Evolutionary conservation across 2,329 filamentous ascomycete genomes (phyloP), one percentile per base, ranked within the genome.

Genomic region (Lomentospora prolificans): DNA sequence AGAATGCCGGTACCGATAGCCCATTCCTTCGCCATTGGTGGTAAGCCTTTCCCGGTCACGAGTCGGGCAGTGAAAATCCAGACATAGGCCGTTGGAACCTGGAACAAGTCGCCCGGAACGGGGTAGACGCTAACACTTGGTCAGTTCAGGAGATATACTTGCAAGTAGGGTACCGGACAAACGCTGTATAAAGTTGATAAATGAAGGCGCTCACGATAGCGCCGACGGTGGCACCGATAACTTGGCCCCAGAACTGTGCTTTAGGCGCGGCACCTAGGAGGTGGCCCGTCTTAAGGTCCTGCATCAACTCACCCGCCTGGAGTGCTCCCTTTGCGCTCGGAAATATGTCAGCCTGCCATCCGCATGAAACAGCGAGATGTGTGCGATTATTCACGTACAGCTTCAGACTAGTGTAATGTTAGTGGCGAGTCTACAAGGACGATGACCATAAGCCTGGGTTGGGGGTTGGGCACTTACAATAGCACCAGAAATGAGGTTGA

Each of bases 21-120:
- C 74, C 87, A 95, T 64, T 91, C 84, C 64, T 81, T 83, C 0
- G 90, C 91, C 84, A 90, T 90, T 1, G 81, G 76, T 0, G 94
- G 94, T 44, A 99, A 68, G 0, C 94, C 94, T 61, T 94, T 81
- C 1, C 94, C 94, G 0, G 91, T 97, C 8, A 99, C 91, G 2
- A 99, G 77, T 14, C 94, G 79, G 1, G 94, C 92, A 0, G 94
- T 99, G 69, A 96, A 96, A 55, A 99, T 88, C 94, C 94, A 99
- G 4, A 99, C 91, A 67, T 92, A 96, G 0, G 85, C 92, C 0
- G 94, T 97, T 0, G 94, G 94, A 1, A 96, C 90, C 65, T 96
- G 87, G 68, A 99, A 97, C 55, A 96, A 75, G 8, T 89, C 85
- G 0, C 91, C 89, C 0, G 94, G 94, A 4, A 99, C 87, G 39